These are phyloP conservation scores for Secale cereale DNA, from an alignment of 176 grass and related monocot species.

Conservation along the genomic window DNA sequence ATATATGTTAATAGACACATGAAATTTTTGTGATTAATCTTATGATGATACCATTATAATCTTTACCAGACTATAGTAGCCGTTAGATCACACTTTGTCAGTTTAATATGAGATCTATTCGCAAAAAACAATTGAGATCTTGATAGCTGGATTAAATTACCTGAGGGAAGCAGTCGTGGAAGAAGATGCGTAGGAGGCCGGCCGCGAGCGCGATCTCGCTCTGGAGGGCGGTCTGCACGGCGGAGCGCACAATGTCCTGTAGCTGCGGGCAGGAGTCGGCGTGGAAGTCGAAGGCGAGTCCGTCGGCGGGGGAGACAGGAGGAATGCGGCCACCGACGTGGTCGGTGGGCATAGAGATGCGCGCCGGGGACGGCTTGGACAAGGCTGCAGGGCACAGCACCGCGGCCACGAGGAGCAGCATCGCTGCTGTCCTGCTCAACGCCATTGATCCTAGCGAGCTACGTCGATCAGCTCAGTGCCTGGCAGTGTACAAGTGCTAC, in stretches of 20 bases:
- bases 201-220: conserved; percentile 33
- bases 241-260: conserved; percentile 24
- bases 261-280: conserved; percentile 21
- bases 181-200: conserved; percentile 45
- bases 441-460: neutral
- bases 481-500: neutral
- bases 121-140: neutral
- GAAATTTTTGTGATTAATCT: too few relatives aligned
- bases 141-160: neutral
- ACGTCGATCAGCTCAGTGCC: neutral
- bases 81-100: too few relatives aligned
- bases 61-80: too few relatives aligned
- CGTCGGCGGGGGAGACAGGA: neutral
- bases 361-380: neutral
- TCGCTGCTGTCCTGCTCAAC: neutral
- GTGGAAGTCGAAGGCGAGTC: conserved; percentile 46
- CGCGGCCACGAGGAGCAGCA: neutral
- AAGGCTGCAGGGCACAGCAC: neutral
- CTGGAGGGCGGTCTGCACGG: neutral
- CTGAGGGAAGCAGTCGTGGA: conserved; percentile 65
- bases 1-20: neutral
- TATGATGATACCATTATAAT: too few relatives aligned
- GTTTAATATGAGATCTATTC: too few relatives aligned
- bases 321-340: neutral
- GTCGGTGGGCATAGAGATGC: neutral